Evolutionary conservation across 495 filamentous ascomycete species (phyloP), one percentile per base, ranked within the genome.

Genomic region (Bombardia bombarda): DNA sequence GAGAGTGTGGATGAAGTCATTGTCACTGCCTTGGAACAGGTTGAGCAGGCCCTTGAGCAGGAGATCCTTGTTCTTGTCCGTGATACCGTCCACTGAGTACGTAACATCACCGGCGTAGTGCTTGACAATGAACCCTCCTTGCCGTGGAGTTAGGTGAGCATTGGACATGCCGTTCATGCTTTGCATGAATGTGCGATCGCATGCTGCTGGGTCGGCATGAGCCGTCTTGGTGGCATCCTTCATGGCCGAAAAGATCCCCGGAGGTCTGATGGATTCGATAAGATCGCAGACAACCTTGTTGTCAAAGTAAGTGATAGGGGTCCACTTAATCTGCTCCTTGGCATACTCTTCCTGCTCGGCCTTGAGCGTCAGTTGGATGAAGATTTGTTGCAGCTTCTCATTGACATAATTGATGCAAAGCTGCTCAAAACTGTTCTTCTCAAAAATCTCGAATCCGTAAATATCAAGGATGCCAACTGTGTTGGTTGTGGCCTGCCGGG

Each of bases 381-480:
- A 99, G 55, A 99, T 99, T 61, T 99, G 93, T 65, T 99, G 93
- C 35, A 99, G 70, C 63, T 99, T 99, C 64, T 99, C 93, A 66
- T 99, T 99, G 58, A 99, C 93, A 58, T 99, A 99, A 72, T 99
- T 99, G 66, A 99, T 99, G 64, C 93, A 99, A 13, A 99, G 82
- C 69, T 99, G 93, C 63, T 99, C 93, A 53, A 99, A 99, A 46
- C 88, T 95, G 67, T 99, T 99, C 65, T 84, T 87, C 62, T 99
- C 92, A 51, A 99, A 99, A 50, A 99, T 99, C 63, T 99, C 93
- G 53, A 99, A 99, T 13, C 93, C 93, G 63, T 99, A 99, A 47
- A 99, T 99, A 75, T 99, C 93, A 38, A 99, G 77, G 63, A 99
- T 97, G 61, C 92, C 92, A 53, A 99, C 92, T 2, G 86, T 85